These are phyloP conservation scores for Metschnikowia bowlesiae DNA, from an alignment of 805 yeast genomes.

Conservation along the genomic window DNA sequence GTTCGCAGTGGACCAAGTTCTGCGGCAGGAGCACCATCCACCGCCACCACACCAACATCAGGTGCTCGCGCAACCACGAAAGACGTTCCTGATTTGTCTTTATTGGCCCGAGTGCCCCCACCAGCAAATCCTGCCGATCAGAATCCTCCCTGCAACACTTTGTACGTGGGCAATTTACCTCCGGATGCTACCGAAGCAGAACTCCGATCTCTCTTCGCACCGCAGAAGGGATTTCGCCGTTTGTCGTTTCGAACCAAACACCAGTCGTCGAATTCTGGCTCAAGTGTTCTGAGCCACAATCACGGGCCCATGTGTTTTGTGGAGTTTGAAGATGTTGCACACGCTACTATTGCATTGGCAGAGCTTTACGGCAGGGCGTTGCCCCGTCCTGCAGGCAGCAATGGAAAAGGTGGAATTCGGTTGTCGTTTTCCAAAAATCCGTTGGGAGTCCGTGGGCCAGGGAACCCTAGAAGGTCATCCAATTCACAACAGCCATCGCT, in stretches of 20 bases:
- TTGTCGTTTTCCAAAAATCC: constrained; percentile 95
- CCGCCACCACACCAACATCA: constrained; percentile 11
- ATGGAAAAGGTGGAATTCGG: constrained; percentile 89
- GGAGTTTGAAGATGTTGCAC: constrained; percentile 93
- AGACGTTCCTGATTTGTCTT: constrained; percentile 60
- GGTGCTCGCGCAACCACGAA: constrained; percentile 18
- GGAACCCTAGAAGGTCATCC: constrained; percentile 39
- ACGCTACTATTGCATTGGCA: constrained; percentile 90
- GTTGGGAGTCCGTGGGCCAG: constrained; percentile 85
- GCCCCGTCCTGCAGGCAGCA: constrained; percentile 68
- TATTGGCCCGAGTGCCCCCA: constrained; percentile 77
- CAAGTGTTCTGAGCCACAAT: constrained; percentile 30
- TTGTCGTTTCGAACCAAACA: constrained; percentile 83
- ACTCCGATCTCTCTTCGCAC: constrained; percentile 77
- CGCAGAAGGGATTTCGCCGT: constrained; percentile 89
- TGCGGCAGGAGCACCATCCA: constrained; percentile 5
- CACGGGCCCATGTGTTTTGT: constrained; percentile 99
- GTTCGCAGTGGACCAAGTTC: constrained; percentile 10
- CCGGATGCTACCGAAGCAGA: constrained; percentile 96
- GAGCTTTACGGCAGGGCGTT: constrained; percentile 90
- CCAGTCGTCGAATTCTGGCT: constrained; percentile 20
- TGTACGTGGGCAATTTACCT: constrained; percentile 95
- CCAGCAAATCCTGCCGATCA: constrained; percentile 99
- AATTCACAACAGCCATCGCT: constrained; percentile 21
- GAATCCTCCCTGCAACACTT: constrained; percentile 96